Percentiles rank a stretch among this genome's conserved stretches.
Evolutionary conservation across 2,329 filamentous ascomycete species (phyloP).

Genomic region (Exophiala dermatitidis): DNA sequence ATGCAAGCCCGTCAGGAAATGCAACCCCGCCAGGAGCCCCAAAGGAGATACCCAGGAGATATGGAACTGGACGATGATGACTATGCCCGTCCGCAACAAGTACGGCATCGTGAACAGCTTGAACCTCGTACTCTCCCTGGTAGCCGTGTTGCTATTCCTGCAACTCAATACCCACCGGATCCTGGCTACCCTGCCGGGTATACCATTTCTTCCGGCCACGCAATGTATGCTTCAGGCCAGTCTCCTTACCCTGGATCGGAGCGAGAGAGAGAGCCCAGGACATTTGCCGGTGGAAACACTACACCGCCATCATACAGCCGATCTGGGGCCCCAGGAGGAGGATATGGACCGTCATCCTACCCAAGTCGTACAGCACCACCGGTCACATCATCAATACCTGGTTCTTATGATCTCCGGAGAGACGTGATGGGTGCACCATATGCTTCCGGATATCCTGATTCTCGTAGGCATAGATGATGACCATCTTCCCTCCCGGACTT

Average conservation of each 20-base stretch:
- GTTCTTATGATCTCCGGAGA: conserved; percentile 15
- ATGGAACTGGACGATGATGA: conserved; percentile 25
- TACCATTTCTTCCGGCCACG: conserved; percentile 19
- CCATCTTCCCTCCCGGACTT: conserved; percentile 5
- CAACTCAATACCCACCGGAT: conserved; percentile 18
- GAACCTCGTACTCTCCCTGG: conserved; percentile 13
- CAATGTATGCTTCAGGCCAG: conserved; percentile 17
- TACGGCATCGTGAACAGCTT: conserved; percentile 15
- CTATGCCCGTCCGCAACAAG: conserved; percentile 8
- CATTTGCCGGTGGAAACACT: conserved; percentile 15
- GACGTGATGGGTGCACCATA: conserved; percentile 17
- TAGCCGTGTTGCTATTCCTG: conserved; percentile 14
- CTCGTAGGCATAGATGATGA: conserved; percentile 17
- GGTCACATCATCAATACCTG: conserved; percentile 11
- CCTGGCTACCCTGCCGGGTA: conserved; percentile 21
- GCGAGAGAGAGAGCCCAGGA: conserved; percentile 24
- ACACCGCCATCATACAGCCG: conserved; percentile 23
- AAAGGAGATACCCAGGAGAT: conserved; percentile 17
- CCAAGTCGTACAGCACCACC: conserved; percentile 17
- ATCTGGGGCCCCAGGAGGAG: conserved; percentile 6
- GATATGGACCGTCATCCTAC: conserved; percentile 17
- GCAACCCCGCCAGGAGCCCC: conserved; percentile 16
- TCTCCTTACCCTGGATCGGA: conserved; percentile 19
- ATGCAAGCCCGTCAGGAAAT: conserved; percentile 19
- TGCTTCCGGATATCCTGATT: conserved; percentile 15